Base-by-base conservation (phyloP, 306 rosid genomes). In the Albizia julibrissin region DNA sequence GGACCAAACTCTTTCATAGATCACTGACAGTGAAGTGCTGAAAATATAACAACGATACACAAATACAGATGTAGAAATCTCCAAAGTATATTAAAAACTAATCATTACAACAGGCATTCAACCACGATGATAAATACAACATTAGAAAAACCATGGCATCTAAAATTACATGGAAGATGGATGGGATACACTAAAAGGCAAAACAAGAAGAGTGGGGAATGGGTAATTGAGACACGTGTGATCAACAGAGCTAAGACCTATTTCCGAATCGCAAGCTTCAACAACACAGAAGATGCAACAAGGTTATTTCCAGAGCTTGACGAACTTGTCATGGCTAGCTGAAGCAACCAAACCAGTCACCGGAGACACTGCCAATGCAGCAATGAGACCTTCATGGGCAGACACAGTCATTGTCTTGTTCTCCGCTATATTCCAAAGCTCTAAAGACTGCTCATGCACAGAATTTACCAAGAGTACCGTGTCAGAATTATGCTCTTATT, bases 371-470 rank as follows among this genome's bases (percentile, higher is more conserved):
- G 99, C 91, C 87, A 95, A 85, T 4, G 94, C 84, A 49, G 98
- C 88, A 74, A 95, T 87, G 66, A 95, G 91, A 77, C 98, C 99
- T 0, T 93, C 99, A 52, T 95, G 99, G 50, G 98, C 99, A 27
- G 98, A 33, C 19, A 95, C 81, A 3, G 94, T 88, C 99, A 95
- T 92, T 27, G 98, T 93, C 94, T 92, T 93, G 89, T 91, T 93
- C 86, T 92, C 98, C 0, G 83, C 58, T 91, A 91, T 93, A 91
- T 95, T 92, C 99, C 99, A 95, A 33, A 95, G 94, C 91, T 95
- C 99, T 88, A 95, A 74, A 44, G 99, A 93, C 99, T 95, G 86
- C 91, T 10, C 33, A 69, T 42, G 54, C 54, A 42, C 33, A 91
- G 5, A 27, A 34, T 49, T 81, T 44, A 71, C 1, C 68, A 80